Evolutionary conservation across 1,284 basidiomycete genomes (phyloP).

Genomic region (Ustanciosporium gigantosporum): DNA sequence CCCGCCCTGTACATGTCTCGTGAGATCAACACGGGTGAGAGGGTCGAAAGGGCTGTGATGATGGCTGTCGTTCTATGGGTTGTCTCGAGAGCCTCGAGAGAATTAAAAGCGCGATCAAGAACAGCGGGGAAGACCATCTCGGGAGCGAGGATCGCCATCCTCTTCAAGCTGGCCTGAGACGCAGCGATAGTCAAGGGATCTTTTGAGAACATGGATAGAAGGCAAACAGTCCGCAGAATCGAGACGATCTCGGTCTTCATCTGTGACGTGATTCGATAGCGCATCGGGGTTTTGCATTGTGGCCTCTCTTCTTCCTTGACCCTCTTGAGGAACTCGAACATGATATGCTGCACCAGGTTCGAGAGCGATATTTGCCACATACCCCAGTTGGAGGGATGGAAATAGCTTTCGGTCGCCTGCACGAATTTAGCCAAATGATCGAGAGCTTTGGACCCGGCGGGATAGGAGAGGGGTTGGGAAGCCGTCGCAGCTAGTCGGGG

Average conservation of each 20-base stretch:
- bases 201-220: slow-evolving; percentile 95
- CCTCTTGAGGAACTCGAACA: slow-evolving; percentile 72
- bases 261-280: slow-evolving; percentile 74
- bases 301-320: slow-evolving; percentile 73
- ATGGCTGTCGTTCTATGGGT: slow-evolving; percentile 66
- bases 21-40: slow-evolving; percentile 77
- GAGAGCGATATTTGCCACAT: slow-evolving; percentile 68
- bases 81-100: slow-evolving; percentile 71
- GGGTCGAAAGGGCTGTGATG: slow-evolving; percentile 80
- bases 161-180: slow-evolving; percentile 66
- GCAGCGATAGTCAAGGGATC: slow-evolving; percentile 64
- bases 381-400: slow-evolving; percentile 71
- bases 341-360: slow-evolving; percentile 79
- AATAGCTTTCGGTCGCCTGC: slow-evolving; percentile 89
- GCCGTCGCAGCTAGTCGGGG: slow-evolving; percentile 1
- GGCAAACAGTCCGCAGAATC: slow-evolving; percentile 80
- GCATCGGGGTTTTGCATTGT: slow-evolving; percentile 78
- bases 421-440: slow-evolving; percentile 86
- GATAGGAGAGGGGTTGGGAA: slow-evolving; percentile 63
- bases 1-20: slow-evolving; percentile 78
- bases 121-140: slow-evolving; percentile 87
- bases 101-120: slow-evolving; percentile 86
- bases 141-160: slow-evolving; percentile 80
- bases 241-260: slow-evolving; percentile 84
- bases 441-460: slow-evolving; percentile 85